phyloP scores from a whole-genome alignment of 306 rosid species.

The Malus sieversii region DNA sequence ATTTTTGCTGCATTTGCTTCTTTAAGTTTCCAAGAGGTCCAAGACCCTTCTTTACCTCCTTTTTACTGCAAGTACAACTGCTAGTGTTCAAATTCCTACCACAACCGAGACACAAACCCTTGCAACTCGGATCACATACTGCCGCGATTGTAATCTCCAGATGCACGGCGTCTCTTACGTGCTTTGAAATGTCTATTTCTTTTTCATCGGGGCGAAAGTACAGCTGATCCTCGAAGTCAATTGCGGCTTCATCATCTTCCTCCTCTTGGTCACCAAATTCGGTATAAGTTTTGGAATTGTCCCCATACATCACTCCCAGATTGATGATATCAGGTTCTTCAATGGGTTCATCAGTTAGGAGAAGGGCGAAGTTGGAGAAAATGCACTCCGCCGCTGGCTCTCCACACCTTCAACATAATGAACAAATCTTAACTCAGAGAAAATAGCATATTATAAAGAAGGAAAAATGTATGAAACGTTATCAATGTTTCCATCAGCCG shows the following conservation, averaged over 20 bases:
- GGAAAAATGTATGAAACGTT: background rate
- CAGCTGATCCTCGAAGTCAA: slow-evolving; percentile 66
- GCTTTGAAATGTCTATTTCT: slow-evolving; percentile 83
- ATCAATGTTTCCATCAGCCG: background rate
- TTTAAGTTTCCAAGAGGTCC: slow-evolving; percentile 71
- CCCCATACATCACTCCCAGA: slow-evolving; percentile 53
- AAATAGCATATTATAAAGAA: background rate
- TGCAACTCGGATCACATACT: slow-evolving; percentile 58
- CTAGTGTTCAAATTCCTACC: slow-evolving; percentile 61
- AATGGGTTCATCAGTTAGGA: slow-evolving; percentile 61
- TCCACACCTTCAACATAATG: slow-evolving; percentile 56
- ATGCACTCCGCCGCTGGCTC: slow-evolving; percentile 57
- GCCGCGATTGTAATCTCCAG: slow-evolving; percentile 68
- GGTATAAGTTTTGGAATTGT: slow-evolving; percentile 15
- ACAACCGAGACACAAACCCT: slow-evolving; percentile 75
- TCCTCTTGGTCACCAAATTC: slow-evolving; percentile 26
- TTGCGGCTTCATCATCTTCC: slow-evolving; percentile 38
- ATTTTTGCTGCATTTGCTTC: slow-evolving; percentile 45
- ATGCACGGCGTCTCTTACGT: slow-evolving; percentile 79
- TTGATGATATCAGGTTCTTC: slow-evolving; percentile 58
- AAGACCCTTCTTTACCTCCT: slow-evolving; percentile 22
- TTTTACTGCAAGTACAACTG: slow-evolving; percentile 57
- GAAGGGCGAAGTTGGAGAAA: slow-evolving; percentile 67
- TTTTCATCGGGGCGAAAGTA: slow-evolving; percentile 59
- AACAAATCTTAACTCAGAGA: background rate